These are phyloP conservation scores for Albophoma yamanashiensis DNA, from an alignment of 2,329 filamentous ascomycete genomes.

Conservation along the genomic window DNA sequence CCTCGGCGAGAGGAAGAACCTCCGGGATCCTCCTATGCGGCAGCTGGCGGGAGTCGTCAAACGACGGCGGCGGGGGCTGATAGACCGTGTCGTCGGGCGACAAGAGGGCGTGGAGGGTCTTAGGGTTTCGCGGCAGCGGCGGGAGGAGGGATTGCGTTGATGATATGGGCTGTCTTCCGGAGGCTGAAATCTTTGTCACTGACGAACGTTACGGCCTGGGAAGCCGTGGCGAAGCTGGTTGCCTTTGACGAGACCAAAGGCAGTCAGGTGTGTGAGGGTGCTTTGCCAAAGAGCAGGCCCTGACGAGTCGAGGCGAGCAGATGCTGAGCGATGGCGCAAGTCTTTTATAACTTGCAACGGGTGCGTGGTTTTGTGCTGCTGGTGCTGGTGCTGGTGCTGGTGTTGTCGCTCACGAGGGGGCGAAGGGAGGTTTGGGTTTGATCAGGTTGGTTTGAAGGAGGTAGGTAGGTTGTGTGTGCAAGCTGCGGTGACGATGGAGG, in stretches of 20 bases:
- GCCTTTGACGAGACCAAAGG: slow-evolving; percentile 64
- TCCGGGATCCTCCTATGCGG: slow-evolving; percentile 98
- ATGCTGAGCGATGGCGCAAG: not conserved
- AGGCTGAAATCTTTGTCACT: slow-evolving; percentile 62
- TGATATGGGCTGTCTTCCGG: slow-evolving; percentile 53
- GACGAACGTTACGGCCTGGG: slow-evolving; percentile 48
- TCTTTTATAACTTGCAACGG: not conserved
- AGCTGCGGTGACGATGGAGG: not conserved
- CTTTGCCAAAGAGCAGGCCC: not conserved
- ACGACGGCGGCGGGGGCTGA: slow-evolving; percentile 39
- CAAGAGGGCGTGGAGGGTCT: slow-evolving; percentile 37
- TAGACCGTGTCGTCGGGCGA: slow-evolving; percentile 39
- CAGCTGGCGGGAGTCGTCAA: slow-evolving; percentile 69
- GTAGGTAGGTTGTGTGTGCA: not conserved
- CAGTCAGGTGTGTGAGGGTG: slow-evolving; percentile 18
- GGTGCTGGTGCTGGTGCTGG: not conserved
- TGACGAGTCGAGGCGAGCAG: not conserved
- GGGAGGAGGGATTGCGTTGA: slow-evolving; percentile 54
- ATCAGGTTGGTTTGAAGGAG: not conserved
- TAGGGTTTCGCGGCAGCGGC: slow-evolving; percentile 35
- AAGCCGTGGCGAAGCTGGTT: slow-evolving; percentile 47
- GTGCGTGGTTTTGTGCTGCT: not conserved
- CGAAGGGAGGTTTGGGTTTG: not conserved
- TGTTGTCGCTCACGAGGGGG: not conserved
- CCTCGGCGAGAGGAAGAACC: slow-evolving; percentile 99